Conservation (phyloP, 345 rosid genomes). For the Sonneratia alba region DNA sequence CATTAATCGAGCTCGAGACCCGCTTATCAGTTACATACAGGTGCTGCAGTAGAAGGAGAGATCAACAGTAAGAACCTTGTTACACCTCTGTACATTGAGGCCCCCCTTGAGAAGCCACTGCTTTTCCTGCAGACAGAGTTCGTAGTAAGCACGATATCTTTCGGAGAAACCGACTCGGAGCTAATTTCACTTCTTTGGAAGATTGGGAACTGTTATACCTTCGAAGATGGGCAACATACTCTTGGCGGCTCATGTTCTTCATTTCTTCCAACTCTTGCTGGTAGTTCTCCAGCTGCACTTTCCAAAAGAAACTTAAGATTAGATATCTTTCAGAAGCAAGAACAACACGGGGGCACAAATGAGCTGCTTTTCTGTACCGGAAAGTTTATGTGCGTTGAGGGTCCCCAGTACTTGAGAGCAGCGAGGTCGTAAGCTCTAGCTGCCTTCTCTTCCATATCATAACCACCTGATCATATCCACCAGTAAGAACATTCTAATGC, state of each 20-base stretch:
- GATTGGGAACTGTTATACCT: conserved; percentile 23
- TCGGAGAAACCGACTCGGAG: too few species aligned
- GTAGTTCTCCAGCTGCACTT: conserved; percentile 54
- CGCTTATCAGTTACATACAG: neutral
- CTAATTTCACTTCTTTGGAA: neutral
- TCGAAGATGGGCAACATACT: conserved; percentile 67
- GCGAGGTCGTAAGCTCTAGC: conserved; percentile 82
- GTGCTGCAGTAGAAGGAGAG: neutral
- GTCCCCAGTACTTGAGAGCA: conserved; percentile 81
- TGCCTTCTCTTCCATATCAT: conserved; percentile 85
- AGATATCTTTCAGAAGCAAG: neutral
- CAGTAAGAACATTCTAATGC: neutral
- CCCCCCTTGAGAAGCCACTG: conserved; percentile 82
- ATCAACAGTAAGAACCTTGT: conserved; percentile 41
- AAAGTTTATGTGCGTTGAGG: conserved; percentile 69
- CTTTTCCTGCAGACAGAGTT: conserved; percentile 46
- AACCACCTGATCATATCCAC: conserved; percentile 42
- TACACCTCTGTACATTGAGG: conserved; percentile 81
- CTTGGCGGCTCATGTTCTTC: conserved; percentile 82
- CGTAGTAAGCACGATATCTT: neutral
- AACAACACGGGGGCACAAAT: neutral
- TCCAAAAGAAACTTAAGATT: neutral
- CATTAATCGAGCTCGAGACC: too few species aligned
- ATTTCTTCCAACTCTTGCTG: conserved; percentile 49
- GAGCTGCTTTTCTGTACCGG: conserved; percentile 24